Conservation (phyloP, 192 early-diverging fungal genomes). For the Backusella liffmaniae region DNA sequence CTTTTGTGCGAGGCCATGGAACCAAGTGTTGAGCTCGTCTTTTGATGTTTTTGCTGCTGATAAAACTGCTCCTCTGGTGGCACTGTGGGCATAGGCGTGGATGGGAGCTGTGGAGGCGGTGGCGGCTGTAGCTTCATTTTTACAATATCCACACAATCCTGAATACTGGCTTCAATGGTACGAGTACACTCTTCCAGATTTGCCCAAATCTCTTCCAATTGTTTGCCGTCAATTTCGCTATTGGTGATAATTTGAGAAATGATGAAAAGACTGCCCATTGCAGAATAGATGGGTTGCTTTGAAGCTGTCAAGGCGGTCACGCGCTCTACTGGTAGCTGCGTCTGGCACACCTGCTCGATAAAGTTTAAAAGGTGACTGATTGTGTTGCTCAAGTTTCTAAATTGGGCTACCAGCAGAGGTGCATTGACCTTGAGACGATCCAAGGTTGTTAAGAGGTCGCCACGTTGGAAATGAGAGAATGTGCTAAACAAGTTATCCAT, state of each 20-base stretch:
- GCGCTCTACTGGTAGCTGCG: not conserved
- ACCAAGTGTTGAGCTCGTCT: not conserved
- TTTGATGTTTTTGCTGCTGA: not conserved
- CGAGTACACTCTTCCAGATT: not conserved
- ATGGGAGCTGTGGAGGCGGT: not conserved
- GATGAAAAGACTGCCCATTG: constrained; percentile 28
- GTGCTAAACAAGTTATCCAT: constrained; percentile 14
- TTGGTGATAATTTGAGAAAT: constrained; percentile 28
- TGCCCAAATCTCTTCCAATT: not conserved
- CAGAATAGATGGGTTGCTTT: constrained; percentile 27
- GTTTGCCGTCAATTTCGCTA: not conserved
- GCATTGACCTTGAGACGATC: constrained; percentile 23
- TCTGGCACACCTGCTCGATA: not conserved
- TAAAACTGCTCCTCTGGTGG: not conserved
- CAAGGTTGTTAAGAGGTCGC: not conserved
- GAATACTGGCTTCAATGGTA: not conserved
- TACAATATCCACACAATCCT: not conserved
- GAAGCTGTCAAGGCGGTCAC: not conserved
- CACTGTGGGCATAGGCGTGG: not conserved
- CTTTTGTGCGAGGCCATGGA: not conserved
- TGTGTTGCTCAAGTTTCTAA: constrained; percentile 28
- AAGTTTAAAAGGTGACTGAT: constrained; percentile 31
- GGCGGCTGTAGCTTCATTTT: not conserved
- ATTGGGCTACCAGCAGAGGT: constrained; percentile 27
- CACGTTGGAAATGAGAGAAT: not conserved